Percentiles rank a stretch among this genome's conserved stretches.
Evolutionary conservation across 2,329 filamentous ascomycete genomes (phyloP).

Genomic region (Cyclaneusma minus): DNA sequence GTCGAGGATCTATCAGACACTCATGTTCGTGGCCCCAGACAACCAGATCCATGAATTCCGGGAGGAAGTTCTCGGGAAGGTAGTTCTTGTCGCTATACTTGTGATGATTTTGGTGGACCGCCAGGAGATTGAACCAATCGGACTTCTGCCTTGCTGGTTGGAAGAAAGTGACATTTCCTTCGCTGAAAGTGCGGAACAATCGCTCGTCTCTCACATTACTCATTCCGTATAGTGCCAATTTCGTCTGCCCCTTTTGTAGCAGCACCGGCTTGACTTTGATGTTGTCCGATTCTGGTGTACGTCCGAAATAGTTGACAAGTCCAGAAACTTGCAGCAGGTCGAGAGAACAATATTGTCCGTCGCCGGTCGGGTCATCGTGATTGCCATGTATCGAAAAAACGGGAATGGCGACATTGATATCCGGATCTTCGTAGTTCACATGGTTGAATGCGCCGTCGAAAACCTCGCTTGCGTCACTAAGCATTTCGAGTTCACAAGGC

Average conservation of each 20-base stretch:
- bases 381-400: constrained; percentile 98
- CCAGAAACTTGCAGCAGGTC: constrained; percentile 86
- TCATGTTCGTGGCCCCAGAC: constrained; percentile 98
- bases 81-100: constrained; percentile 88
- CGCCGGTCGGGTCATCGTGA: constrained; percentile 94
- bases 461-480: constrained; percentile 83
- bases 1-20: constrained; percentile 70
- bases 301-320: constrained; percentile 89
- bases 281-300: constrained; percentile 82
- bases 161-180: constrained; percentile 89
- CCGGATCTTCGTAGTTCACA: constrained; percentile 93
- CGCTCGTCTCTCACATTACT: constrained; percentile 95
- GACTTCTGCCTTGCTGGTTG: constrained; percentile 62
- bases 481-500: constrained; percentile 84
- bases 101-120: constrained; percentile 91
- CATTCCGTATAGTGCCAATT: constrained; percentile 82
- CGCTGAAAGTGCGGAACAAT: constrained; percentile 82
- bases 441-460: constrained; percentile 84
- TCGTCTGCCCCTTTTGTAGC: constrained; percentile 84
- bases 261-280: constrained; percentile 85
- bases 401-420: constrained; percentile 93
- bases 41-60: constrained; percentile 78
- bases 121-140: constrained; percentile 94
- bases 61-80: constrained; percentile 82
- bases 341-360: constrained; percentile 79